phyloP scores from a whole-genome alignment of 1,139 yeast genomes.

The Pichia sp. region DNA sequence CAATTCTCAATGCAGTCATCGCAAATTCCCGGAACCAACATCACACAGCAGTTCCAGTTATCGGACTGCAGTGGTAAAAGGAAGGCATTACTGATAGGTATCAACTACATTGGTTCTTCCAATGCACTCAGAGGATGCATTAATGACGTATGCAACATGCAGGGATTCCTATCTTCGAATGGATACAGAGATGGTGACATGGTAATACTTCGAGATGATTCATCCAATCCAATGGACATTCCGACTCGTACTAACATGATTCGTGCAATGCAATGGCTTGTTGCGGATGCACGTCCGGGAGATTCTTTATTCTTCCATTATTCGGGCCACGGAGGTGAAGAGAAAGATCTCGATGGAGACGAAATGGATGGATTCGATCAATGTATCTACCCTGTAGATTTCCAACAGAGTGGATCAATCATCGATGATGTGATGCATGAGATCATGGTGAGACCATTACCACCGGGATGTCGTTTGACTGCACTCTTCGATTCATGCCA shows the following conservation, averaged over 20 bases:
- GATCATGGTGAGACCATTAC: constrained; percentile 69
- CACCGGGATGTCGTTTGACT: constrained; percentile 79
- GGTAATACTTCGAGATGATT: constrained; percentile 74
- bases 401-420: constrained; percentile 49
- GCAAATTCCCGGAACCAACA: too few relatives aligned
- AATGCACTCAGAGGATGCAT: constrained; percentile 79
- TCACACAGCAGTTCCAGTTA: too few relatives aligned
- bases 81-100: constrained; percentile 80
- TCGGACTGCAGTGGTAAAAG: too few relatives aligned
- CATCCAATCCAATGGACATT: constrained; percentile 54
- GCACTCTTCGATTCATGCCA: constrained; percentile 92
- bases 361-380: constrained; percentile 90
- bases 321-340: constrained; percentile 92
- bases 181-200: constrained; percentile 77
- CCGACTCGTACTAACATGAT: constrained; percentile 77
- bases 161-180: constrained; percentile 30
- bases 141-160: constrained; percentile 47
- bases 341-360: constrained; percentile 76
- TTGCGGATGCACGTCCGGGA: constrained; percentile 74
- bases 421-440: constrained; percentile 84
- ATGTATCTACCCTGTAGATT: constrained; percentile 87
- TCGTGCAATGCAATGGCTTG: constrained; percentile 90
- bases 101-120: constrained; percentile 73
- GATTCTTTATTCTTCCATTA: constrained; percentile 82
- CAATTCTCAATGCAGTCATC: too few relatives aligned